These are phyloP conservation scores for Coemansia reversa DNA, from an alignment of 192 early-diverging fungal genomes.

Conservation along the genomic window DNA sequence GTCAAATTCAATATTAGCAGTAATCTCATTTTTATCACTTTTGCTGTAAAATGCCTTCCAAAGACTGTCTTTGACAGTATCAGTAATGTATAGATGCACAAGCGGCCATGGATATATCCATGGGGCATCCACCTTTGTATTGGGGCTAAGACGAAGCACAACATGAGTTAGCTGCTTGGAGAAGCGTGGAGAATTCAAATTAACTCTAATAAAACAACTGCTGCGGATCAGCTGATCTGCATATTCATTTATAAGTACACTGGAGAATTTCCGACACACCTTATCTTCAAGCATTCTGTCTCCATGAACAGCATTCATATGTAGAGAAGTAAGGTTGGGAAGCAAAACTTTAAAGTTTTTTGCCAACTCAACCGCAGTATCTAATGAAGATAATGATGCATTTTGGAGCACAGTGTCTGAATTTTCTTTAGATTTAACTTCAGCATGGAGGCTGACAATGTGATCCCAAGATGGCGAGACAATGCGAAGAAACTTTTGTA, in stretches of 20 bases:
- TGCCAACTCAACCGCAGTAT: not conserved
- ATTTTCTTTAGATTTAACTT: not conserved
- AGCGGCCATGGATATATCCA: not conserved
- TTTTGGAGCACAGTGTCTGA: too few species aligned
- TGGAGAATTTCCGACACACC: not conserved
- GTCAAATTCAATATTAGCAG: not conserved
- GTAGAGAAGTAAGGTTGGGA: not conserved
- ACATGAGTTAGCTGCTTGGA: not conserved
- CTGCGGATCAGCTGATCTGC: not conserved
- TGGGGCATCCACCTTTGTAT: not conserved
- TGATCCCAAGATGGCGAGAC: not conserved
- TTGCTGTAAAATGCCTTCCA: not conserved
- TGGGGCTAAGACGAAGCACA: not conserved
- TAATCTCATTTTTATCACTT: too few species aligned
- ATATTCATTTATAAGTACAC: not conserved
- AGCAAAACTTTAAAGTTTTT: not conserved
- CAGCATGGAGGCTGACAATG: conserved; percentile 1
- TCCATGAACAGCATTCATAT: not conserved
- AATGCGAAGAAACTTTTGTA: conserved; percentile 1
- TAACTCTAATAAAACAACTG: conserved; percentile 3
- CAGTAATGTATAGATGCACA: conserved; percentile 5
- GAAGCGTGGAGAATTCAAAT: not conserved
- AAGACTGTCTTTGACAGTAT: not conserved
- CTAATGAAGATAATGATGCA: not conserved
- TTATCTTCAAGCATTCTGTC: not conserved